Percentiles rank a stretch among this genome's conserved stretches.
Conservation (phyloP, 202 grass and related monocot species). For the Panicum hallii region DNA sequence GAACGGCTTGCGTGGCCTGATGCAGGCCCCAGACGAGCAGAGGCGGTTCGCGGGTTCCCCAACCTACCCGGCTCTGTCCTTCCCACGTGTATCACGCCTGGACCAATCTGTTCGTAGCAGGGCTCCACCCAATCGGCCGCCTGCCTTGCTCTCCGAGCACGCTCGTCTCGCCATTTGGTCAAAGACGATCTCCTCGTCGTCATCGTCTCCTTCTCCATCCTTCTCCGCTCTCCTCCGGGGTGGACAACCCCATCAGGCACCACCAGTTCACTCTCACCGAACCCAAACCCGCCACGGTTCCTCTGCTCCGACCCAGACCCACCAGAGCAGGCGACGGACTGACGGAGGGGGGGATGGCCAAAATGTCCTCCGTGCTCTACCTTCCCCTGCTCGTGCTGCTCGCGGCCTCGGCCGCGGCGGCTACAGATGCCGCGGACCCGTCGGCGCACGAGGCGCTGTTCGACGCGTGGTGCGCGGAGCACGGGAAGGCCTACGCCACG, state of each 20-base stretch:
- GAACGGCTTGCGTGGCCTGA: neutral
- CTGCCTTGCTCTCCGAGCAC: neutral
- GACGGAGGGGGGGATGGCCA: neutral
- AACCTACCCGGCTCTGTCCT: neutral
- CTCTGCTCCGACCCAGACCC: neutral
- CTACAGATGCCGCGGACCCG: neutral
- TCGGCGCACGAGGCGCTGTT: constrained; percentile 61
- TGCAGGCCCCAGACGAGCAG: neutral
- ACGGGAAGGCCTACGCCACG: constrained; percentile 72
- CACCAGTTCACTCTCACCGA: neutral
- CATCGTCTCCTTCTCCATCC: constrained; percentile 27
- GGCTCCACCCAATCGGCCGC: neutral
- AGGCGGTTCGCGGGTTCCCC: neutral
- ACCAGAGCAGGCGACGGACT: neutral
- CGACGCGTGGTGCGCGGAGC: constrained; percentile 83
- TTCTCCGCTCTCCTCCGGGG: constrained; percentile 30
- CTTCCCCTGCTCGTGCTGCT: constrained; percentile 18
- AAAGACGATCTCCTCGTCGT: neutral
- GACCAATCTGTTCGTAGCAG: neutral
- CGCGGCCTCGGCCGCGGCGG: neutral
- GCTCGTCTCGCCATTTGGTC: neutral
- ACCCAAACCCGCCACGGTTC: neutral
- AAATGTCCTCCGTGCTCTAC: constrained; percentile 34
- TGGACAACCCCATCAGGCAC: too few species aligned
- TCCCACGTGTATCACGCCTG: constrained; percentile 30